phyloP scores from a whole-genome alignment of 2,329 filamentous ascomycete genomes.

The Trichophyton equinum region DNA sequence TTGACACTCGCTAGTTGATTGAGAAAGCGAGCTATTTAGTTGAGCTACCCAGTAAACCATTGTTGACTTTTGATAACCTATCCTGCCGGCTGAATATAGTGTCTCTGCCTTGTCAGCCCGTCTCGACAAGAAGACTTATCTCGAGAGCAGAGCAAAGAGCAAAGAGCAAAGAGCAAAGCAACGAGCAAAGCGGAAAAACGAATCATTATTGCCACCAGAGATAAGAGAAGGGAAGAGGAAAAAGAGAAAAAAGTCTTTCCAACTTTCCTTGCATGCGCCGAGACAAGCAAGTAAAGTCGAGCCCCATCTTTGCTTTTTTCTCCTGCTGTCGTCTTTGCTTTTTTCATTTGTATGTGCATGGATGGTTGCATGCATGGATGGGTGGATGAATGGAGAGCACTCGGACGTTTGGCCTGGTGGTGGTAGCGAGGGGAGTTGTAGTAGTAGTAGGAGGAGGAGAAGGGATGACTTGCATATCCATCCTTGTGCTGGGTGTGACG shows the following conservation, averaged over 20 bases:
- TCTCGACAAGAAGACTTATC: neutral
- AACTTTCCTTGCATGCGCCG: neutral
- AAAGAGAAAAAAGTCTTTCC: neutral
- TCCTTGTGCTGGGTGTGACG: neutral
- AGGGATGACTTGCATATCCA: neutral
- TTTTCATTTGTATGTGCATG: too few species aligned
- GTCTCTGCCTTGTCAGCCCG: neutral
- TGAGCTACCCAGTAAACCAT: too few species aligned
- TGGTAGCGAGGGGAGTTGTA: neutral
- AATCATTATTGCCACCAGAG: neutral
- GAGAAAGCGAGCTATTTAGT: too few species aligned
- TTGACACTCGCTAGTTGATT: too few species aligned
- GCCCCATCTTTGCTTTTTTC: neutral
- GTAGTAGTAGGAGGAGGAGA: too few species aligned
- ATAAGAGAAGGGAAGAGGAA: neutral
- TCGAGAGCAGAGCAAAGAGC: neutral
- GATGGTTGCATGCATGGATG: too few species aligned
- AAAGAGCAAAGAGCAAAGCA: neutral
- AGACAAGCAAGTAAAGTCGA: neutral
- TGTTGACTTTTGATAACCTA: too few species aligned
- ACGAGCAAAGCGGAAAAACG: neutral
- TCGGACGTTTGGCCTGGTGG: neutral
- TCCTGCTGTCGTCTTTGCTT: neutral
- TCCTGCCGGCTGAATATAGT: too few species aligned
- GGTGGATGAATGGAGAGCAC: neutral